Evolutionary conservation across 2,329 filamentous ascomycete species (phyloP).

Genomic region (Fusarium pseudocircinatum): DNA sequence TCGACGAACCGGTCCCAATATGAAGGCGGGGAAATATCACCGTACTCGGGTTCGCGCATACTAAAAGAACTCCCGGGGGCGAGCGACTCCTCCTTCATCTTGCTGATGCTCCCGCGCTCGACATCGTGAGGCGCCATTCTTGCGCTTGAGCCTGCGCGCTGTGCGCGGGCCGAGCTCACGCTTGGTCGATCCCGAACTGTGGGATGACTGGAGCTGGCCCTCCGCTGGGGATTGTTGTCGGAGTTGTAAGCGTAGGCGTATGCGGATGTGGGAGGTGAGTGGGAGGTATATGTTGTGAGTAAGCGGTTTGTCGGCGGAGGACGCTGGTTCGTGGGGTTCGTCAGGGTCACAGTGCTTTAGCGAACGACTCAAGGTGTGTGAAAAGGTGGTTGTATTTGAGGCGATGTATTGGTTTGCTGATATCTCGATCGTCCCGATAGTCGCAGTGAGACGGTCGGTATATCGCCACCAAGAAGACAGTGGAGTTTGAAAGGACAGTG

Average conservation of each 20-base stretch:
- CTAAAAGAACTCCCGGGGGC: constrained; percentile 60
- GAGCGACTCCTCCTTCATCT: constrained; percentile 67
- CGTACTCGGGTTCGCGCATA: constrained; percentile 61
- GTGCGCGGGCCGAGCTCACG: constrained; percentile 33
- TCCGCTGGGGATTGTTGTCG: constrained; percentile 11
- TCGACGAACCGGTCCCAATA: constrained; percentile 61
- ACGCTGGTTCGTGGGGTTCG: constrained; percentile 26
- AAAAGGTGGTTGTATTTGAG: constrained; percentile 1
- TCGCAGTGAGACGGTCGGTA: constrained; percentile 21
- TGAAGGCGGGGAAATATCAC: constrained; percentile 47
- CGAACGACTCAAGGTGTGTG: neutral
- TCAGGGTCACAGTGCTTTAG: constrained; percentile 27
- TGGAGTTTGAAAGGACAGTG: neutral
- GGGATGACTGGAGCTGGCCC: constrained; percentile 34
- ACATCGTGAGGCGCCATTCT: constrained; percentile 56
- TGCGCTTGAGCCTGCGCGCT: constrained; percentile 43
- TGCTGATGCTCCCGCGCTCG: constrained; percentile 65
- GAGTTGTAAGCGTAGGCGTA: constrained; percentile 10
- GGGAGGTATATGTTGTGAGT: constrained; percentile 25
- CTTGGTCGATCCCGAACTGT: constrained; percentile 26
- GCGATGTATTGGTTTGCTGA: neutral
- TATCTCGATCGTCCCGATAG: constrained; percentile 25
- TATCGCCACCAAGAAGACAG: constrained; percentile 31
- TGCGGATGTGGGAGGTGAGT: constrained; percentile 14
- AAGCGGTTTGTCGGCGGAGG: constrained; percentile 23